phyloP scores from a whole-genome alignment of 805 yeast species.

The Millerozyma acaciae region DNA sequence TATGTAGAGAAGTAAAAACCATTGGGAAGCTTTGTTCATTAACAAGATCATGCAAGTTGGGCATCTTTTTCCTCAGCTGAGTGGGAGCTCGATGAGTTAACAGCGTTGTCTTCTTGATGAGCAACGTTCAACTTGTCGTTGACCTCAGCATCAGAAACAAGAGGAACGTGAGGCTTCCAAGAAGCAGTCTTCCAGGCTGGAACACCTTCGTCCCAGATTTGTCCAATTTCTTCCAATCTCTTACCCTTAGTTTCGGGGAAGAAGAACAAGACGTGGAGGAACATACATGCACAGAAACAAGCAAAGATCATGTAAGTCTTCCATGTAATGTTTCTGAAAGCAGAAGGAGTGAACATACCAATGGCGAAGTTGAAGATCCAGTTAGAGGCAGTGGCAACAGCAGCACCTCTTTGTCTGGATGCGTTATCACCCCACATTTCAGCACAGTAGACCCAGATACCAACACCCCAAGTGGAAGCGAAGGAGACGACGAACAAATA shows the following conservation, averaged over 20 bases:
- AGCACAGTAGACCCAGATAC: constrained; percentile 58
- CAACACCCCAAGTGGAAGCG: constrained; percentile 49
- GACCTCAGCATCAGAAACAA: constrained; percentile 11
- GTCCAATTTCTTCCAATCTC: constrained; percentile 49
- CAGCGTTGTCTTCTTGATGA: background rate
- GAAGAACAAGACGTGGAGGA: constrained; percentile 41
- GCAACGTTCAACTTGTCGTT: background rate
- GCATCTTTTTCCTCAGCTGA: constrained; percentile 2
- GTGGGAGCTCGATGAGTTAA: background rate
- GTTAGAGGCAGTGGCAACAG: constrained; percentile 61
- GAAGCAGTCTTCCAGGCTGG: constrained; percentile 35
- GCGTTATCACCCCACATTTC: constrained; percentile 53
- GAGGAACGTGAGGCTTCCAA: constrained; percentile 28
- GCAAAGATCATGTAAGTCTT: constrained; percentile 56
- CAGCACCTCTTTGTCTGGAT: constrained; percentile 59
- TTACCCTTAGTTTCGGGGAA: constrained; percentile 58
- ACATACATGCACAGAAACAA: constrained; percentile 44
- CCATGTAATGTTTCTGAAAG: constrained; percentile 54
- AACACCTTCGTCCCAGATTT: constrained; percentile 33
- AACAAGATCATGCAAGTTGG: too few species aligned
- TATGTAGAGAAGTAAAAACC: too few species aligned
- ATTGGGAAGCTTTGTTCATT: too few species aligned
- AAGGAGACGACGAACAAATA: constrained; percentile 52
- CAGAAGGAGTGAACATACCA: constrained; percentile 58
- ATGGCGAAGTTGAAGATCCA: constrained; percentile 63